Conservation (phyloP, 78 protist genomes). For the Dictyostelium firmibasis region DNA sequence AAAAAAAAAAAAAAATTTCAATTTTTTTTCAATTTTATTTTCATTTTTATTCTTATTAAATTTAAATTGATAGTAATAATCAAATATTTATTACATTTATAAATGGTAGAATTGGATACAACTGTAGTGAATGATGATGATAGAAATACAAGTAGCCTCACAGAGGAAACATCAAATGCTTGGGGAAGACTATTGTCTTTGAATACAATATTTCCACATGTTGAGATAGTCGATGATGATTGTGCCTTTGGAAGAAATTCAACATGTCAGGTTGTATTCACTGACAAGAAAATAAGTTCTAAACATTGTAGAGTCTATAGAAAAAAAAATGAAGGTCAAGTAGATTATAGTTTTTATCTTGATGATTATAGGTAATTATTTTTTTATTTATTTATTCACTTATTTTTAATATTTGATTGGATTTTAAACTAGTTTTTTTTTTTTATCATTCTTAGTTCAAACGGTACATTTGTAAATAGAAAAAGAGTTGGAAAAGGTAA, state of each 20-base stretch:
- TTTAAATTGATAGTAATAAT: neutral
- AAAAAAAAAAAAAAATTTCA: neutral
- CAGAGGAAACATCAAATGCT: neutral
- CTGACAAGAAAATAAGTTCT: constrained; percentile 38
- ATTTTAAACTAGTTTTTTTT: too few species aligned
- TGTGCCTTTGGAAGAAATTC: constrained; percentile 38
- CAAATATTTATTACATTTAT: neutral
- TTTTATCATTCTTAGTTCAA: neutral
- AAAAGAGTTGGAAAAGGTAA: constrained; percentile 52
- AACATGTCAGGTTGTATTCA: neutral
- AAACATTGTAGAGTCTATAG: constrained; percentile 43
- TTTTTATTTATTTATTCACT: neutral
- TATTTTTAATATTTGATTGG: neutral
- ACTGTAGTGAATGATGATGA: neutral
- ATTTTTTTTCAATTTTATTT: neutral
- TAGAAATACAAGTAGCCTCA: neutral
- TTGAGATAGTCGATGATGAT: constrained; percentile 22
- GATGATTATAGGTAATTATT: constrained; percentile 45
- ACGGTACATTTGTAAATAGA: constrained; percentile 64
- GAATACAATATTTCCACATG: constrained; percentile 18
- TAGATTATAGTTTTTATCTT: constrained; percentile 24
- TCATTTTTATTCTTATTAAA: neutral
- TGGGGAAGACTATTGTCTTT: constrained; percentile 43
- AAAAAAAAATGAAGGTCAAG: constrained; percentile 7
- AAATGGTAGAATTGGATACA: constrained; percentile 16